Conservation (phyloP, 225 moss, liverwort and hornwort species). For the Thuidium tamariscinum region DNA sequence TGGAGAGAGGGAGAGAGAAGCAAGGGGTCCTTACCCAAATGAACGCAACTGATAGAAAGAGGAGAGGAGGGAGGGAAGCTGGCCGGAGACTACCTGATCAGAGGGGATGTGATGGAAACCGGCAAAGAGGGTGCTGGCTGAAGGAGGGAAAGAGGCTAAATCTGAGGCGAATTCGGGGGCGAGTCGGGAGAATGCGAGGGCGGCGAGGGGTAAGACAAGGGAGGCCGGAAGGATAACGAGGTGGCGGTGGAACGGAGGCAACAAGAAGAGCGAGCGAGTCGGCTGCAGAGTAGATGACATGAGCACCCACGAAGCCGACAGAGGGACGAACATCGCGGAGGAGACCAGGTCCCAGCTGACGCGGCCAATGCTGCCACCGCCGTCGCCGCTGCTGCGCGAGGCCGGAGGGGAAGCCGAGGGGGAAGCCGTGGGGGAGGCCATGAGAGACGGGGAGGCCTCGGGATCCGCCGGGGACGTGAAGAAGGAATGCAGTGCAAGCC, state of each 20-base stretch:
- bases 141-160: background rate
- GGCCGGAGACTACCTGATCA: background rate
- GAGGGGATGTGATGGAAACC: background rate
- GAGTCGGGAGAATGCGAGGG: background rate
- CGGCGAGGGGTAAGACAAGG: background rate
- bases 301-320: background rate
- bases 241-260: background rate
- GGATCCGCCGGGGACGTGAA: background rate
- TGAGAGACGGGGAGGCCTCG: too few relatives aligned
- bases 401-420: background rate
- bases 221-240: background rate
- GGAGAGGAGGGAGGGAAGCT: background rate
- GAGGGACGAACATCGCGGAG: background rate
- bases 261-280: background rate
- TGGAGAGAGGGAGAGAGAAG: background rate
- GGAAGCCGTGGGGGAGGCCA: background rate
- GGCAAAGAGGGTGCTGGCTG: background rate
- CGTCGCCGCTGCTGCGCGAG: background rate
- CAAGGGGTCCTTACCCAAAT: background rate
- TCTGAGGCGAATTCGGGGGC: background rate
- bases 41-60: background rate
- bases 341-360: background rate
- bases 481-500: background rate
- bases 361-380: background rate
- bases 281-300: background rate